Base-by-base conservation (phyloP, 192 early-diverging fungal species). In the Coemansia sp. region DNA sequence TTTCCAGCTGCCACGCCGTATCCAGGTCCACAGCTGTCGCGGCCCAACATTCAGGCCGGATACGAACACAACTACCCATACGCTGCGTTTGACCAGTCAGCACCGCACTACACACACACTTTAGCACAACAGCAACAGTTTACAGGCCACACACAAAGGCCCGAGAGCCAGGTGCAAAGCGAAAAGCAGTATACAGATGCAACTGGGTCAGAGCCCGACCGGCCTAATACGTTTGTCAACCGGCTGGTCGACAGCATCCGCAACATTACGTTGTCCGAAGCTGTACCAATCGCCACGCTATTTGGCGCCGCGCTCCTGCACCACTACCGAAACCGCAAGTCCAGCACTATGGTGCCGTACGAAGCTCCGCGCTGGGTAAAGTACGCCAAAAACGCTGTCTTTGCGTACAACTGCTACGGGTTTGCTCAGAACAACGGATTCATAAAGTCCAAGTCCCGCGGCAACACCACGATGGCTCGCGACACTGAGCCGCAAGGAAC, bases 361-460 rank as follows among this genome's bases (percentile, higher is more conserved):
- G 43, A 66, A 57, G 57, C 55, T 52, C 76, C 66, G n/a, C 49
- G 51, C 7, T 79, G 76, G 76, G 51, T 73, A 11, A 65, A 69
- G 23, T 67, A 79, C 24, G 48, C 68, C 17, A 59, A 59, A n/a
- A 73, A 70, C 56, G 60, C 71, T 5, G 50, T 66, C 12, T 61
- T 65, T 55, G 66, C 69, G 3, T 60, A 70, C 64, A 66, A 57
- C 32, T 61, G 66, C 14, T 73, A 70, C 39, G 63, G 69, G 0
- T 69, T 68, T 29, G 25, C 72, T 15, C 69, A 65, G 43, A 38
- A 50, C 14, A 43, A 62, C 25, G 37, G 57, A 6, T 49, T 60
- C 49, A 49, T 60, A 21, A 60, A 60, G 19, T 5, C 55, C 0
- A 27, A 24, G 48, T 2, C 12, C 14, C 43, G 43, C 12, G n/a